Conservation (phyloP, 495 filamentous ascomycete species). For the Pseudoneurospora amorphoporcata region DNA sequence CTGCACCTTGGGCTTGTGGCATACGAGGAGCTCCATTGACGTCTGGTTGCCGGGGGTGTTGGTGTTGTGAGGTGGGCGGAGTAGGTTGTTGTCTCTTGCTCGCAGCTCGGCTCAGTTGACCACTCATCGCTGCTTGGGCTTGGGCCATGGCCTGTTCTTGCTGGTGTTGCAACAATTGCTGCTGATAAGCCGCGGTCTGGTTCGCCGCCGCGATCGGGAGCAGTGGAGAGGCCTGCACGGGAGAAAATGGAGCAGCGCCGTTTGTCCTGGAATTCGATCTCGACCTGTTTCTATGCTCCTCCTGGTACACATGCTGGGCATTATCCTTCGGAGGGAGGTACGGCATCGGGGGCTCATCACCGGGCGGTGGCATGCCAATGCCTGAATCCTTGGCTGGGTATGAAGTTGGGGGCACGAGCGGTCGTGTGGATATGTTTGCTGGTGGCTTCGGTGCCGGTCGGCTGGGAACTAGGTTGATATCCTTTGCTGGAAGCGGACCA, state of each 20-base stretch:
- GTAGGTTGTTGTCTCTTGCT: slow-evolving; percentile 53
- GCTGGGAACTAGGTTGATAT: slow-evolving; percentile 48
- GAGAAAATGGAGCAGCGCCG: slow-evolving; percentile 33
- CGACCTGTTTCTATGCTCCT: slow-evolving; percentile 37
- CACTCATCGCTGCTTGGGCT: slow-evolving; percentile 51
- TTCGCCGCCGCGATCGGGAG: slow-evolving; percentile 19
- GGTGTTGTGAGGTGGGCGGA: slow-evolving; percentile 47
- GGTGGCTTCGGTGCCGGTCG: slow-evolving; percentile 60
- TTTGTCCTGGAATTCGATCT: slow-evolving; percentile 44
- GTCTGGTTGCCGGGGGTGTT: slow-evolving; percentile 41
- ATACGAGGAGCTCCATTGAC: slow-evolving; percentile 46
- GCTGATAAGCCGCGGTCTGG: slow-evolving; percentile 51
- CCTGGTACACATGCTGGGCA: slow-evolving; percentile 37
- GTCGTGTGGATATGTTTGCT: slow-evolving; percentile 33
- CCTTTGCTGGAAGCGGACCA: slow-evolving; percentile 32
- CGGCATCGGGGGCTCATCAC: slow-evolving; percentile 39
- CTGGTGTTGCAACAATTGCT: slow-evolving; percentile 53
- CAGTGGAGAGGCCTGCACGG: slow-evolving; percentile 19
- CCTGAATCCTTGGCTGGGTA: slow-evolving; percentile 42
- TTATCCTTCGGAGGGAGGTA: slow-evolving; percentile 39
- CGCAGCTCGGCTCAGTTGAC: slow-evolving; percentile 47
- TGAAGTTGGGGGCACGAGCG: slow-evolving; percentile 35
- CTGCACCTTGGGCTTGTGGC: slow-evolving; percentile 26
- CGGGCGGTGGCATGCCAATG: slow-evolving; percentile 41
- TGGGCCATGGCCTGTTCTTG: slow-evolving; percentile 70